Conservation (phyloP, 495 filamentous ascomycete genomes). For the Annulohypoxylon bovei region DNA sequence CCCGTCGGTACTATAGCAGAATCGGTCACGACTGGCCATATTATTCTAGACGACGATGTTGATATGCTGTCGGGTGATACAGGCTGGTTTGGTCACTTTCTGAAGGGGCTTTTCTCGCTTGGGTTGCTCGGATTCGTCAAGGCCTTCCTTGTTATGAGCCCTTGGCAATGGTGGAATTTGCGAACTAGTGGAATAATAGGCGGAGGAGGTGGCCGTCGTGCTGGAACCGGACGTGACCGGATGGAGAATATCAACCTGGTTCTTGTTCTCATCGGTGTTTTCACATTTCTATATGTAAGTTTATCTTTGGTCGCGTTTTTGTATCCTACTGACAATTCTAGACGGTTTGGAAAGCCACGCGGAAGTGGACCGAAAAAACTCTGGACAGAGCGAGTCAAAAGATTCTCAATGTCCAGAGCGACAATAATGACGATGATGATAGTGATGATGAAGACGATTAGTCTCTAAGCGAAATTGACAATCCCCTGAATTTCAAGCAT, state of each 20-base stretch:
- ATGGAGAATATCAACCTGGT: slow-evolving; percentile 78
- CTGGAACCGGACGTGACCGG: slow-evolving; percentile 75
- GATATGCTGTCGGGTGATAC: slow-evolving; percentile 51
- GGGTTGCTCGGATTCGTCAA: slow-evolving; percentile 89
- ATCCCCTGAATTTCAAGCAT: background rate
- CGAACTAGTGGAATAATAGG: slow-evolving; percentile 56
- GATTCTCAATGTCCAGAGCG: slow-evolving; percentile 83
- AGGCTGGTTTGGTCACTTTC: slow-evolving; percentile 81
- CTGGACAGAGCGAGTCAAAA: slow-evolving; percentile 79
- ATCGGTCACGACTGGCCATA: slow-evolving; percentile 46
- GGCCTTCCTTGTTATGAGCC: slow-evolving; percentile 75
- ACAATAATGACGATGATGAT: slow-evolving; percentile 76
- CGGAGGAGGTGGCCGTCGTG: slow-evolving; percentile 58
- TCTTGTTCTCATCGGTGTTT: slow-evolving; percentile 79
- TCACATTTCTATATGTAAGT: slow-evolving; percentile 85
- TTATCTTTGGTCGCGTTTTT: background rate
- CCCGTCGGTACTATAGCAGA: slow-evolving; percentile 64
- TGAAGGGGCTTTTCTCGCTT: slow-evolving; percentile 86
- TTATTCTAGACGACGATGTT: slow-evolving; percentile 50
- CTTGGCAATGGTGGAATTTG: slow-evolving; percentile 80
- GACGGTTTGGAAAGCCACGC: slow-evolving; percentile 83
- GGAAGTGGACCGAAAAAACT: slow-evolving; percentile 71
- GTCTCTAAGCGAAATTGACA: slow-evolving; percentile 15
- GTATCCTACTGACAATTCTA: slow-evolving; percentile 51
- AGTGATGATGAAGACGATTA: slow-evolving; percentile 48